phyloP scores from a whole-genome alignment of 352 stramenopile genomes.

The Pythium pyrilobum region DNA sequence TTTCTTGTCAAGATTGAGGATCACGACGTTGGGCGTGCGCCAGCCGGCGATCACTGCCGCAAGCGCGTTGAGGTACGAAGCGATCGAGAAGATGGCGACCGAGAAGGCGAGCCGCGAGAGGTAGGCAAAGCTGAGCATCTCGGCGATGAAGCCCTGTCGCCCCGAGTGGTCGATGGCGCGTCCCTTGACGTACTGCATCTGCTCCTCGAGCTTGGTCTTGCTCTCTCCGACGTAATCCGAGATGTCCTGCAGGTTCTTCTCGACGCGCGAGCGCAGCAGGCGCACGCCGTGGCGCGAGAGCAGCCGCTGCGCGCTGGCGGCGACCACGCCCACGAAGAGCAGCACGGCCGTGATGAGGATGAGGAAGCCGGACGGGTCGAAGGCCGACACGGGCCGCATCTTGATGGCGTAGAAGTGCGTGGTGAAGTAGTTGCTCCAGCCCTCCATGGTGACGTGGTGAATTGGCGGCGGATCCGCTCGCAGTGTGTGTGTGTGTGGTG shows the following conservation, averaged over 20 bases:
- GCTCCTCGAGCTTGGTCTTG: conserved; percentile 54
- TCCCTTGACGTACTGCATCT: conserved; percentile 67
- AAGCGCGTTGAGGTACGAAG: conserved; percentile 80
- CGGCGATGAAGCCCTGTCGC: conserved; percentile 76
- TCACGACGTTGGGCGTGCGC: conserved; percentile 81
- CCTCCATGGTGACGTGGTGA: conserved; percentile 36
- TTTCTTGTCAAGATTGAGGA: conserved; percentile 54
- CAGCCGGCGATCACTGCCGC: conserved; percentile 77
- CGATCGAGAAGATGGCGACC: conserved; percentile 62
- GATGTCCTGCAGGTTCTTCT: conserved; percentile 77
- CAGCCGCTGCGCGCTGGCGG: conserved; percentile 39
- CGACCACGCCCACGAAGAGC: conserved; percentile 58
- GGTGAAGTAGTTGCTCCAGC: conserved; percentile 66
- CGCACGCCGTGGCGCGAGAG: conserved; percentile 32
- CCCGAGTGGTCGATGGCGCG: conserved; percentile 69
- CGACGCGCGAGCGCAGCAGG: conserved; percentile 44
- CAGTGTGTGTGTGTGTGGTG: neutral
- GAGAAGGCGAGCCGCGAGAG: conserved; percentile 78
- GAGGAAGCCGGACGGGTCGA: conserved; percentile 84
- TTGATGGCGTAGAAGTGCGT: conserved; percentile 85
- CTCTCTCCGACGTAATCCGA: conserved; percentile 68
- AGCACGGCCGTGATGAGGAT: conserved; percentile 68
- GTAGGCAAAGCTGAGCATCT: conserved; percentile 87
- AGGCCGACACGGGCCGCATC: conserved; percentile 73
- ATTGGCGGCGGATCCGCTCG: neutral